phyloP scores from a whole-genome alignment of 2,329 filamentous ascomycete genomes.

The Pseudogymnoascus sp. region DNA sequence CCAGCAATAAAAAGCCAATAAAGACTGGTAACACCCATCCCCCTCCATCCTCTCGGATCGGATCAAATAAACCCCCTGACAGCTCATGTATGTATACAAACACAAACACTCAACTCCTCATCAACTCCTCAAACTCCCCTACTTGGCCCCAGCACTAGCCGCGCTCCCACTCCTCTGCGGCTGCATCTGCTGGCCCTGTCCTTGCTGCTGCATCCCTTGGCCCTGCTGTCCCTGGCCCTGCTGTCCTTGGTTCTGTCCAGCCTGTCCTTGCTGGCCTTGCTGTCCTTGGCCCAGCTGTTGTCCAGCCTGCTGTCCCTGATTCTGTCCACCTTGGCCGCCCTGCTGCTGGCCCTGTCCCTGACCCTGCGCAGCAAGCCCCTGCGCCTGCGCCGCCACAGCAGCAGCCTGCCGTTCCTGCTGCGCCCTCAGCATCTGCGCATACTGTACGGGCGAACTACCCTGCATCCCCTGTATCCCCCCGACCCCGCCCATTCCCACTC shows the following conservation, averaged over 20 bases:
- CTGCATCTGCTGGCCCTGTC: conserved; percentile 15
- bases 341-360: conserved; percentile 22
- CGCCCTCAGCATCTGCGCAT: conserved; percentile 44
- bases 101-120: background rate
- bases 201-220: conserved; percentile 19
- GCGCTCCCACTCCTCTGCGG: conserved; percentile 10
- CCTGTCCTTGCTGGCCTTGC: conserved; percentile 20
- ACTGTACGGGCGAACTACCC: conserved; percentile 35
- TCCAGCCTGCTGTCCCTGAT: conserved; percentile 35
- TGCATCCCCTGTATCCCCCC: conserved; percentile 29
- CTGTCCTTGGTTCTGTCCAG: conserved; percentile 13
- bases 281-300: conserved; percentile 27
- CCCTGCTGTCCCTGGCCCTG: conserved; percentile 20
- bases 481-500: no score
- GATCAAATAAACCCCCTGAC: no score
- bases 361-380: no score
- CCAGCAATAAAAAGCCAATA: no score
- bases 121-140: background rate
- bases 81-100: background rate
- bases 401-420: conserved; percentile 36
- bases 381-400: conserved; percentile 16
- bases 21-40: no score
- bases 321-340: conserved; percentile 14
- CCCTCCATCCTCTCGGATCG: no score
- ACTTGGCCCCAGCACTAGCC: background rate